phyloP scores from a whole-genome alignment of 2,329 filamentous ascomycete genomes.

The Ophiobolus disseminans region DNA sequence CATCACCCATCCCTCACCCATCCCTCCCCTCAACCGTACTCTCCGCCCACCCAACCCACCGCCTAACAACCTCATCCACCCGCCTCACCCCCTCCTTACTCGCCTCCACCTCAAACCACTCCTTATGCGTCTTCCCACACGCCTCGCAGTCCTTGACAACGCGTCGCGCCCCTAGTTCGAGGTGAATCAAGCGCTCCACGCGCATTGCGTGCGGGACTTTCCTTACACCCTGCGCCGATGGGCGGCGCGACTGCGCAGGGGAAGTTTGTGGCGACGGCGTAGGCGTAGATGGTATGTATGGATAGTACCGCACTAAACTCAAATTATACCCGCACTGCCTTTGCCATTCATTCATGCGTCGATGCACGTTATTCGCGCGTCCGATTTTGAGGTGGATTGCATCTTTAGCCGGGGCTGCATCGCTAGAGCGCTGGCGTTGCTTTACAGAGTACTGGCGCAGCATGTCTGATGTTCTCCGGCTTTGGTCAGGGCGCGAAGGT shows the following conservation, averaged over 20 bases:
- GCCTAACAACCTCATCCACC: conserved; percentile 75
- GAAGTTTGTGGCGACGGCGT: conserved; percentile 33
- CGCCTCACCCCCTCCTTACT: conserved; percentile 71
- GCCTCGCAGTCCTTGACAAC: conserved; percentile 71
- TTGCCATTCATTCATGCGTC: conserved; percentile 90
- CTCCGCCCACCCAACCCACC: conserved; percentile 89
- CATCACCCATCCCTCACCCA: no score
- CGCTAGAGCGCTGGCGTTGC: conserved; percentile 11
- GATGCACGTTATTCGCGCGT: conserved; percentile 80
- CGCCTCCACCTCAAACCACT: conserved; percentile 94
- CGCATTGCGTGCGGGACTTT: conserved; percentile 87
- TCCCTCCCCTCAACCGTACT: conserved; percentile 15
- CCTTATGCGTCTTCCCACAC: conserved; percentile 85
- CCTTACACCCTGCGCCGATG: conserved; percentile 49
- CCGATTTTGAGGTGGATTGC: conserved; percentile 73
- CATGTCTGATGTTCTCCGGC: conserved; percentile 42
- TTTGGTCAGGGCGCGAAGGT: conserved; percentile 53
- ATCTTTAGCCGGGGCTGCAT: conserved; percentile 50
- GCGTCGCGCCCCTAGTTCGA: conserved; percentile 74
- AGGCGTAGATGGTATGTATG: conserved; percentile 64
- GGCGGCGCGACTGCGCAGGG: conserved; percentile 35
- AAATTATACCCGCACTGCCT: conserved; percentile 90
- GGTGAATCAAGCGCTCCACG: conserved; percentile 87
- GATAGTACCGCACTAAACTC: conserved; percentile 89
- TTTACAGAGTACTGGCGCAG: conserved; percentile 43